phyloP scores from a whole-genome alignment of 2,329 filamentous ascomycete species.

The Aspergillus fijiensis region DNA sequence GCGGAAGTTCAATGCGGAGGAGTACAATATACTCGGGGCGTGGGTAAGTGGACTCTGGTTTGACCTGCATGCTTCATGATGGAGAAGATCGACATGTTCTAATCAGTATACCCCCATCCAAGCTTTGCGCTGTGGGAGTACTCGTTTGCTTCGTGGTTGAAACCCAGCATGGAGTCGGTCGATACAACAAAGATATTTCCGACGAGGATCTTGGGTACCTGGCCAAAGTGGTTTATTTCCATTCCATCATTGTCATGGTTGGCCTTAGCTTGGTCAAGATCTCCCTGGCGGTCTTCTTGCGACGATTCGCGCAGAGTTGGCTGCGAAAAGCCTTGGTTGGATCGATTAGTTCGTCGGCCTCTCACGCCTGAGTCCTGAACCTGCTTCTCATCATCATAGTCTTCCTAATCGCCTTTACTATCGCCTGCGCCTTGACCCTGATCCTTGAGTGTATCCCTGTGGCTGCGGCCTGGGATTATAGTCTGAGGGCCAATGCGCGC shows the following conservation, averaged over 20 bases:
- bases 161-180: constrained; percentile 48
- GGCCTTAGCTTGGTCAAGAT: constrained; percentile 47
- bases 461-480: constrained; percentile 46
- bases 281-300: constrained; percentile 40
- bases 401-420: constrained; percentile 17
- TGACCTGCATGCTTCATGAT: background rate
- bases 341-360: constrained; percentile 30
- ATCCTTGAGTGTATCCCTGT: constrained; percentile 52
- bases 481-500: constrained; percentile 37
- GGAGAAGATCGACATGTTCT: background rate
- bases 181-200: constrained; percentile 43
- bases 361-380: background rate
- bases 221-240: constrained; percentile 46
- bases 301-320: constrained; percentile 40
- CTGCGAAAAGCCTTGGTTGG: constrained; percentile 37
- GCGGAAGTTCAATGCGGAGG: constrained; percentile 51
- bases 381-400: constrained; percentile 29
- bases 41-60: constrained; percentile 33
- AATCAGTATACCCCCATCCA: background rate
- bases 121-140: constrained; percentile 27
- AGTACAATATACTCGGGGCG: constrained; percentile 47
- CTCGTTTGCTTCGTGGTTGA: constrained; percentile 48
- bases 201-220: constrained; percentile 35
- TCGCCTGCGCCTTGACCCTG: constrained; percentile 48
- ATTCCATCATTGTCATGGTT: constrained; percentile 49